Evolutionary conservation across 768 basidiomycete genomes (phyloP).

Genomic region (Lactarius sp.): DNA sequence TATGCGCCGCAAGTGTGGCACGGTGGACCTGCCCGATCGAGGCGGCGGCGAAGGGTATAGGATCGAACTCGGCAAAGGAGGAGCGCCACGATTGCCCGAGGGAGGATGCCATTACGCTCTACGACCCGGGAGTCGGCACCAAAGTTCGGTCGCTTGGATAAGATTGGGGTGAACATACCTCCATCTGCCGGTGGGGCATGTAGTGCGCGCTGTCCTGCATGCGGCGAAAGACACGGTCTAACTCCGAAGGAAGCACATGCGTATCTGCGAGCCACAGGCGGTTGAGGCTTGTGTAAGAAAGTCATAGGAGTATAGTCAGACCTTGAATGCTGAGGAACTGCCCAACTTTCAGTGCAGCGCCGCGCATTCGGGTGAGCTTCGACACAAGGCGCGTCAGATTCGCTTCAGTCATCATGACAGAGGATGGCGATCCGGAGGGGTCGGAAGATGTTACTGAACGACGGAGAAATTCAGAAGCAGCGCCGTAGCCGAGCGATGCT

Average conservation of each 20-base stretch:
- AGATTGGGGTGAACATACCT: conserved; percentile 44
- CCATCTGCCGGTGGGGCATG: conserved; percentile 99
- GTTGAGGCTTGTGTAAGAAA: not conserved
- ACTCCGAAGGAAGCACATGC: conserved; percentile 77
- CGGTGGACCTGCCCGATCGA: conserved; percentile 96
- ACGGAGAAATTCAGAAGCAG: conserved; percentile 79
- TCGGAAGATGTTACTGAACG: conserved; percentile 42
- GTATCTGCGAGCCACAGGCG: conserved; percentile 53
- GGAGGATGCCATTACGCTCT: conserved; percentile 69
- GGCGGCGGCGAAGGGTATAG: conserved; percentile 89
- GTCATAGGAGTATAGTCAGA: conserved; percentile 25
- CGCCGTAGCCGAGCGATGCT: conserved; percentile 83
- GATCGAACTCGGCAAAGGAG: conserved; percentile 70
- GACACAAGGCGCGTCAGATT: conserved; percentile 87
- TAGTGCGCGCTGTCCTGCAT: conserved; percentile 97
- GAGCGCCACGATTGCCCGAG: conserved; percentile 72
- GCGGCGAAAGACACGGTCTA: conserved; percentile 82
- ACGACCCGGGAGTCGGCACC: not conserved
- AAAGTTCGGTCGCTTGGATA: not conserved
- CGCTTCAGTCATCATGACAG: conserved; percentile 83
- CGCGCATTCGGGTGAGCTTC: conserved; percentile 93
- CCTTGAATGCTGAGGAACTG: conserved; percentile 98
- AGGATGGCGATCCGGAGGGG: conserved; percentile 33
- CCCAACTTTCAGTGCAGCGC: conserved; percentile 92
- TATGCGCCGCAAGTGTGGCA: conserved; percentile 52